Conservation (phyloP, 805 yeast species). For the Schwanniomyces occidentalis region DNA sequence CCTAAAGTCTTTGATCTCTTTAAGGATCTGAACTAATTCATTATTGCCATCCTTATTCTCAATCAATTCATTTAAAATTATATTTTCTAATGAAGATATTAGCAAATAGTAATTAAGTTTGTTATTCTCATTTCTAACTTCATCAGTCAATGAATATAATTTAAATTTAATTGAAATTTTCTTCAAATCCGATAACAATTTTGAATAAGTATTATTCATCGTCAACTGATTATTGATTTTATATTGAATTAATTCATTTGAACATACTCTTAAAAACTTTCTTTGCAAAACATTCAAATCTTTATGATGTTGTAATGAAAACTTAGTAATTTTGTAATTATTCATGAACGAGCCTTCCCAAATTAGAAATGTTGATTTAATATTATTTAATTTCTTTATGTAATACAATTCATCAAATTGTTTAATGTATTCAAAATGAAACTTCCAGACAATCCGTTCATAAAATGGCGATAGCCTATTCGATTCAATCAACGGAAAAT, state of each 20-base stretch:
- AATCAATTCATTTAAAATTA: constrained; percentile 10
- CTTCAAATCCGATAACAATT: constrained; percentile 28
- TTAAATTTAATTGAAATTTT: constrained; percentile 31
- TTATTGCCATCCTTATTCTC: constrained; percentile 3
- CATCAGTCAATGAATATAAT: constrained; percentile 20
- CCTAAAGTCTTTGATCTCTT: constrained; percentile 9
- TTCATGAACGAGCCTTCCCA: constrained; percentile 35
- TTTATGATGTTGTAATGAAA: constrained; percentile 15
- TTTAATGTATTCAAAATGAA: constrained; percentile 33
- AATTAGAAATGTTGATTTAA: constrained; percentile 31
- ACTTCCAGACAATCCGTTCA: constrained; percentile 44
- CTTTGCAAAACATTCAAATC: constrained; percentile 23
- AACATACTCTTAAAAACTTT: constrained; percentile 24
- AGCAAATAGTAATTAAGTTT: constrained; percentile 23
- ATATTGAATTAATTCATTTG: constrained; percentile 13
- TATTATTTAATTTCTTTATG: constrained; percentile 19
- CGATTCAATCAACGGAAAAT: constrained; percentile 23
- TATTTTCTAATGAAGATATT: constrained; percentile 14
- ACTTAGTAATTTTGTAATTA: constrained; percentile 12
- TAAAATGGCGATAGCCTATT: constrained; percentile 32
- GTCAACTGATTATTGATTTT: constrained; percentile 10
- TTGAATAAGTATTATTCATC: constrained; percentile 8
- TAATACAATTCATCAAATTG: constrained; percentile 20
- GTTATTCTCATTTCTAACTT: constrained; percentile 26
- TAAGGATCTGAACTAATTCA: constrained; percentile 8